These are phyloP conservation scores for Boletus rubroflammeus DNA, from an alignment of 768 basidiomycete genomes.

Conservation along the genomic window DNA sequence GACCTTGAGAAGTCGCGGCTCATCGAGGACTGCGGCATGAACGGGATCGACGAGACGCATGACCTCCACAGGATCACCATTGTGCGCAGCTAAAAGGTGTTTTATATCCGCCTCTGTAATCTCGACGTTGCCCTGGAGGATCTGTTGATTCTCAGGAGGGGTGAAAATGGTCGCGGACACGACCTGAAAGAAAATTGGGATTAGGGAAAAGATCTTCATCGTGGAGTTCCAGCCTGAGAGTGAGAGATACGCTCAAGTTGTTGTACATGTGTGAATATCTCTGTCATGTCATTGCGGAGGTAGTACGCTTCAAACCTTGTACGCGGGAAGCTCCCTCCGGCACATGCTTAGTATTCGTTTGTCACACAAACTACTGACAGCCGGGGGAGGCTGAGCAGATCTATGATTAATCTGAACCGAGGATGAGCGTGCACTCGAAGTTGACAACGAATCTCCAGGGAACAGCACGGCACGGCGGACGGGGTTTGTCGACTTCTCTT, in stretches of 20 bases:
- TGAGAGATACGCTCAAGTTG: not conserved
- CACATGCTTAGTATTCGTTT: not conserved
- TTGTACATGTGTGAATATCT: not conserved
- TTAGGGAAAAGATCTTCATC: not conserved
- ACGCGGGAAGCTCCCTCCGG: not conserved
- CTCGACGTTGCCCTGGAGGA: not conserved
- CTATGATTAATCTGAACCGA: too few relatives aligned
- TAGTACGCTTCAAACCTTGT: not conserved
- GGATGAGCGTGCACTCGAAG: not conserved
- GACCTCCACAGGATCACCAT: slow-evolving; percentile 13
- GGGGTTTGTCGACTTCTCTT: not conserved
- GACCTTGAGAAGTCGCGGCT: slow-evolving; percentile 14
- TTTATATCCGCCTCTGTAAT: not conserved
- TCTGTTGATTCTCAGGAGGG: not conserved
- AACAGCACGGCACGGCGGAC: too few relatives aligned
- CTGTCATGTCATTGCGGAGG: not conserved
- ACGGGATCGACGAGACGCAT: slow-evolving; percentile 14
- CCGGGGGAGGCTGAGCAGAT: not conserved
- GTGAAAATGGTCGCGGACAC: not conserved
- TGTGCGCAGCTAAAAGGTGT: slow-evolving; percentile 1
- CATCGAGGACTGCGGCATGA: slow-evolving; percentile 12
- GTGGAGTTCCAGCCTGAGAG: not conserved
- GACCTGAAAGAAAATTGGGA: not conserved
- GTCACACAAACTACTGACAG: not conserved
- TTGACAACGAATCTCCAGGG: too few relatives aligned